These are phyloP conservation scores for Candida yuanshanica DNA, from an alignment of 805 yeast genomes.

Conservation along the genomic window DNA sequence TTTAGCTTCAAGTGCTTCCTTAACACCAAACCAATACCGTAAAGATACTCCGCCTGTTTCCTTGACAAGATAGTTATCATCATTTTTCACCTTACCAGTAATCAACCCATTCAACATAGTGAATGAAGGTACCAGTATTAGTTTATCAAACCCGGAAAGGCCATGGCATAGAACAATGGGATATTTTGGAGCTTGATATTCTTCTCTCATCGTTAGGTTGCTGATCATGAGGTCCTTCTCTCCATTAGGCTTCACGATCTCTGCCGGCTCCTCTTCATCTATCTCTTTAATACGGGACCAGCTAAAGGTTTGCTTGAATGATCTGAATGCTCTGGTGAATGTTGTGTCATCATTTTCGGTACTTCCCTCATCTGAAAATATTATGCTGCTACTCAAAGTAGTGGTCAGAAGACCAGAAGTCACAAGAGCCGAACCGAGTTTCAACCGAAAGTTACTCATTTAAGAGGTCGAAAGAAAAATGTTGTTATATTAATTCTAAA, in stretches of 20 bases:
- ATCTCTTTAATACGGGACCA: conserved; percentile 11
- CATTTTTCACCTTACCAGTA: conserved; percentile 8
- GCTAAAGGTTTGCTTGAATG: conserved; percentile 6
- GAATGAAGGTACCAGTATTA: conserved; percentile 39
- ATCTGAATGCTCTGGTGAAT: conserved; percentile 5
- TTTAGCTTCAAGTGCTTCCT: conserved; percentile 46
- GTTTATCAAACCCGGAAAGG: conserved; percentile 69
- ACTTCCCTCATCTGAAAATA: conserved; percentile 8
- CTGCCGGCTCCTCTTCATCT: conserved; percentile 2
- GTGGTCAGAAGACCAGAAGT: conserved; percentile 9
- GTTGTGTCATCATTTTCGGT: conserved; percentile 8
- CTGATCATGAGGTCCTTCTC: conserved; percentile 10
- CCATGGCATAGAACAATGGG: conserved; percentile 89
- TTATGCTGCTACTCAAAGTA: conserved; percentile 2
- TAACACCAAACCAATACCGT: conserved; percentile 82
- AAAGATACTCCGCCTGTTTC: conserved; percentile 36
- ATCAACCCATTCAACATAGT: conserved; percentile 23
- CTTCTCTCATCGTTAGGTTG: conserved; percentile 22
- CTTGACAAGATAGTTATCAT: conserved; percentile 11
- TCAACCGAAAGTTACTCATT: conserved; percentile 5
- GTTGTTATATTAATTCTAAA: too few relatives aligned
- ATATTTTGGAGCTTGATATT: conserved; percentile 54
- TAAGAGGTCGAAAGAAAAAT: too few relatives aligned
- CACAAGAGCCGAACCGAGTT: conserved; percentile 5
- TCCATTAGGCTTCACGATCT: conserved; percentile 2